Base-by-base conservation (phyloP, 108 stramenopile species). In the Seminavis robusta region DNA sequence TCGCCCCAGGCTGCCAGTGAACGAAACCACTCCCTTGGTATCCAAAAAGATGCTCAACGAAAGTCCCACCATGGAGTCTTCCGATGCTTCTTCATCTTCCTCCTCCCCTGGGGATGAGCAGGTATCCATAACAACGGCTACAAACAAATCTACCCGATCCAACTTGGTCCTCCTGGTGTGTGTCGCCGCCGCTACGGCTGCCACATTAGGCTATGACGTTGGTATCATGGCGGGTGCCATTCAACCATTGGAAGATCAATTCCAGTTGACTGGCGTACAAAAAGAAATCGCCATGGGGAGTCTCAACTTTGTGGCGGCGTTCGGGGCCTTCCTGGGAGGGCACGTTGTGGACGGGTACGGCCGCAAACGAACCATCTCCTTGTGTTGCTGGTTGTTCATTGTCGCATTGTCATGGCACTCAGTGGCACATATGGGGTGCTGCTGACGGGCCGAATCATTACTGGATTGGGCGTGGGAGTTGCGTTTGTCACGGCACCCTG, bases 191-290 rank as follows among this genome's bases (percentile, higher is more conserved):
- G 56, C 64, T 3, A 68, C 67, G 8, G 67, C 67, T 3, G 59
- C 67, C 40, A 68, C 67, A 30, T 37, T 68, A 50, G 67, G 67
- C 7, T 68, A 68, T 31, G 67, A 68, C 27, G 67, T 68, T 11
- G 67, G 67, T 11, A 68, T 55, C 45, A 68, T 68, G 67, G 67
- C 67, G 6, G 67, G 43, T 19, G 67, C 67, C 23, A 61, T 61
- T 33, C 59, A 57, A 45, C 59, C 59, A 1, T 32, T 68, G 50
- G 51, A 68, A 46, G 46, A 17, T 3, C 15, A 33, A 33, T 20
- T 68, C n/a, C 1, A 52, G 4, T 33, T 68, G 40, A 45, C 23
- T 41, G 24, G 46, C 24, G 24, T 61, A 10, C 58, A 60, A 46
- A 68, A 68, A 33, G 67, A 68, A 46, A 7, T 68, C 7, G 59